A percentile compares a stretch with the other conserved stretches of the same genome.
These are phyloP conservation scores for Acer saccharum DNA, from an alignment of 345 rosid genomes.

Conservation along the genomic window DNA sequence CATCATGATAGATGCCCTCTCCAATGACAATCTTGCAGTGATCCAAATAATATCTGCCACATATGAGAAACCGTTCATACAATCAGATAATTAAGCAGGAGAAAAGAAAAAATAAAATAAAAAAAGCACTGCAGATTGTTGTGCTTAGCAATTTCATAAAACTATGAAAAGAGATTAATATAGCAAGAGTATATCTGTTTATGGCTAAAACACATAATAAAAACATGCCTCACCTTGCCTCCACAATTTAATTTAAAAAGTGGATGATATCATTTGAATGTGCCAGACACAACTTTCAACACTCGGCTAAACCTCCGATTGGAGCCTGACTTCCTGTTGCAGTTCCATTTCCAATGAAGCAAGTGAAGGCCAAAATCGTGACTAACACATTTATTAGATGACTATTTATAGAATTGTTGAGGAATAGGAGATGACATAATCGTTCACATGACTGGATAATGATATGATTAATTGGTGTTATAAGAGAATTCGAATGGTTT, in stretches of 20 bases:
- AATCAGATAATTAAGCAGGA: not conserved
- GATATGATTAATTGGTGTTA: not conserved
- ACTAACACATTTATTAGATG: slow-evolving; percentile 10
- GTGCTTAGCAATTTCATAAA: slow-evolving; percentile 2
- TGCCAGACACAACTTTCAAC: slow-evolving; percentile 57
- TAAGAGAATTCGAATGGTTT: not conserved
- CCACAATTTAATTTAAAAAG: slow-evolving; percentile 57
- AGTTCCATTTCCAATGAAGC: slow-evolving; percentile 22
- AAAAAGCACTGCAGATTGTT: not conserved
- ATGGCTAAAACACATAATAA: not conserved
- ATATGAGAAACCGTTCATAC: not conserved
- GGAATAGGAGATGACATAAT: not conserved
- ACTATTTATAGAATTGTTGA: slow-evolving; percentile 1
- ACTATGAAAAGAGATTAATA: not conserved
- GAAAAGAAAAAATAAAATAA: not conserved
- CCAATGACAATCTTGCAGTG: slow-evolving; percentile 82
- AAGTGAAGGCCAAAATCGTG: slow-evolving; percentile 16
- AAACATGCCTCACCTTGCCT: slow-evolving; percentile 48
- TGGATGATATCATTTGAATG: slow-evolving; percentile 80
- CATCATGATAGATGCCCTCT: slow-evolving; percentile 65
- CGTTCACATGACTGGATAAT: not conserved
- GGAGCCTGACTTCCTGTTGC: slow-evolving; percentile 22
- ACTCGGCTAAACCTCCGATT: slow-evolving; percentile 52
- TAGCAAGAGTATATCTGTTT: not conserved
- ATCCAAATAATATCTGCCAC: slow-evolving; percentile 73